Conservation (phyloP, 148 eudicot species). For the Mesembryanthemum crystallinum region DNA sequence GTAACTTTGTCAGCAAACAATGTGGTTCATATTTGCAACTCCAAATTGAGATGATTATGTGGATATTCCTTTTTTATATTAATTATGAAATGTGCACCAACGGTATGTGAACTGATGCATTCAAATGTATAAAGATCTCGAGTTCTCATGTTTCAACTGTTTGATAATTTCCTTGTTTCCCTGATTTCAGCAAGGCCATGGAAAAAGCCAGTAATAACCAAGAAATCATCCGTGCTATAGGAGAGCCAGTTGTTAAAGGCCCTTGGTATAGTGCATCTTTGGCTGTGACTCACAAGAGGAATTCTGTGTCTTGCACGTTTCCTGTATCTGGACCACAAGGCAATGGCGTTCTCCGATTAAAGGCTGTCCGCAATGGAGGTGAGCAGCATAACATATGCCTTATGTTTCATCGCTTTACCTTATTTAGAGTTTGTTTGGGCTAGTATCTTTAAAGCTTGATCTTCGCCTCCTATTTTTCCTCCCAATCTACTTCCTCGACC, state of each 20-base stretch:
- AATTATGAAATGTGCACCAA: not conserved
- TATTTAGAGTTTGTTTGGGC: not conserved
- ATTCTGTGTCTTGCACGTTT: slow-evolving; percentile 85
- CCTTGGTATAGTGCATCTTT: slow-evolving; percentile 96
- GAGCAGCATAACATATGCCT: slow-evolving; percentile 7
- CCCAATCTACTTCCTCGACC: too few species aligned
- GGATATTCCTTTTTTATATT: not conserved
- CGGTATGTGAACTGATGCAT: not conserved
- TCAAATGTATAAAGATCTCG: not conserved
- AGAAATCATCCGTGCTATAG: slow-evolving; percentile 61
- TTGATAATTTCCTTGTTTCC: slow-evolving; percentile 9
- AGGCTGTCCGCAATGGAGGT: slow-evolving; percentile 87
- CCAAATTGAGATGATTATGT: not conserved
- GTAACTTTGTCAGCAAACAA: not conserved
- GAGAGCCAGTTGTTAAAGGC: slow-evolving; percentile 85
- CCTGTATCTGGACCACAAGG: slow-evolving; percentile 96
- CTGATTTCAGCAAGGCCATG: slow-evolving; percentile 76
- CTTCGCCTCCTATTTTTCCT: too few species aligned
- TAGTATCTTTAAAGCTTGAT: not conserved
- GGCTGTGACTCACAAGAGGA: slow-evolving; percentile 76
- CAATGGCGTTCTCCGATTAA: slow-evolving; percentile 72
- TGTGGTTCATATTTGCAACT: not conserved
- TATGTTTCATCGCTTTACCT: not conserved
- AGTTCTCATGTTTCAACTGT: not conserved
- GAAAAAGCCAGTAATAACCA: slow-evolving; percentile 71